A percentile compares a stretch with the other conserved stretches of the same genome.
Conservation (phyloP, 257 asterid genomes). For the Lithospermum erythrorhizon region DNA sequence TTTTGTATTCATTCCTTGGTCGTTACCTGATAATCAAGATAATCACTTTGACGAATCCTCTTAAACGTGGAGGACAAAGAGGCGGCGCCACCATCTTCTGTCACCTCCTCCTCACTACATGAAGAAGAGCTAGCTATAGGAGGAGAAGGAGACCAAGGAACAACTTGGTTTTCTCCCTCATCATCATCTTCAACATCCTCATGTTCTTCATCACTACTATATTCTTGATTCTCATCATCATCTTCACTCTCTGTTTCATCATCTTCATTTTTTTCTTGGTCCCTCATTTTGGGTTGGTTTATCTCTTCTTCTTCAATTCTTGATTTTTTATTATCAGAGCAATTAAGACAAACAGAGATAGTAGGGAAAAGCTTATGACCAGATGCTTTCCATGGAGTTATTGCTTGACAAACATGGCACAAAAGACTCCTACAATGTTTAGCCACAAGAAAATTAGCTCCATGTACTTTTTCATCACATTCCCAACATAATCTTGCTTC, state of each 20-base stretch:
- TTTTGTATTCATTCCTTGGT: too few species aligned
- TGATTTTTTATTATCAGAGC: neutral
- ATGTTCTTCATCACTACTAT: neutral
- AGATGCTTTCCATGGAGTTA: slow-evolving; percentile 7
- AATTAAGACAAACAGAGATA: neutral
- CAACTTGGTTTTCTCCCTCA: too few species aligned
- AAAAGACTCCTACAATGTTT: slow-evolving; percentile 26
- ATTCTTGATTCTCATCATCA: neutral
- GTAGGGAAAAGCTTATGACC: slow-evolving; percentile 2
- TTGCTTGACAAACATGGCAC: slow-evolving; percentile 28
- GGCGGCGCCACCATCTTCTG: too few species aligned
- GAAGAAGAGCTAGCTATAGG: too few species aligned
- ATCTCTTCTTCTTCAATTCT: neutral
- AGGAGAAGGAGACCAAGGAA: neutral
- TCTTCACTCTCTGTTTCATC: neutral
- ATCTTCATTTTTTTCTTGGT: neutral
- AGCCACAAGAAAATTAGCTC: slow-evolving; percentile 42
- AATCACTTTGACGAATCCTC: neutral
- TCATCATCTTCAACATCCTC: too few species aligned
- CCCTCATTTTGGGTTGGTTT: neutral
- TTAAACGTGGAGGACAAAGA: neutral
- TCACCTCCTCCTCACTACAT: too few species aligned
- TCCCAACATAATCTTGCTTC: slow-evolving; percentile 43
- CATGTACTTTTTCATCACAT: slow-evolving; percentile 49
- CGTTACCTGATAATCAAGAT: neutral